Evolutionary conservation across 1,284 basidiomycete genomes (phyloP).

Genomic region (Porodaedalea pini): DNA sequence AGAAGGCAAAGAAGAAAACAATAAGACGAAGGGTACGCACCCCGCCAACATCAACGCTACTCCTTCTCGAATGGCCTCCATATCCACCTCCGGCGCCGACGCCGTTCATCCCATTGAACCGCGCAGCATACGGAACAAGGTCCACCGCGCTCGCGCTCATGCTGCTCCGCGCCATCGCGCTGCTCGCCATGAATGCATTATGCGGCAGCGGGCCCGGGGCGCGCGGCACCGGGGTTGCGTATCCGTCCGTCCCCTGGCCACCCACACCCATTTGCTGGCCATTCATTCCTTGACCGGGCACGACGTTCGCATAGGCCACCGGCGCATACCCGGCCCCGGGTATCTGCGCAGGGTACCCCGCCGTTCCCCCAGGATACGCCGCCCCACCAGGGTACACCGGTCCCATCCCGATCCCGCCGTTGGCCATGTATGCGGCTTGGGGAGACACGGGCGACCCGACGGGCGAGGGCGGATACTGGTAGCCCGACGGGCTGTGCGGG

Average conservation of each 20-base stretch:
- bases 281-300: neutral
- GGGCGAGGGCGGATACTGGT: slow-evolving; percentile 1
- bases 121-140: slow-evolving; percentile 13
- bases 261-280: neutral
- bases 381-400: neutral
- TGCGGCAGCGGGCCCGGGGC: slow-evolving; percentile 3
- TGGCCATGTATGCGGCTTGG: neutral
- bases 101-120: slow-evolving; percentile 5
- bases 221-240: neutral
- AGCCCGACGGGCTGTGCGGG: neutral
- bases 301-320: neutral
- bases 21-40: neutral
- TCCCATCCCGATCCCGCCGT: neutral
- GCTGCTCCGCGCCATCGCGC: slow-evolving; percentile 16
- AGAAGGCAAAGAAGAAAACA: neutral
- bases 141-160: slow-evolving; percentile 14
- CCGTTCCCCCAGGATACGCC: neutral
- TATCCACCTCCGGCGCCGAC: neutral
- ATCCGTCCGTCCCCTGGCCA: neutral
- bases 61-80: slow-evolving; percentile 1
- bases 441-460: neutral
- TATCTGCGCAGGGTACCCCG: too few species aligned
- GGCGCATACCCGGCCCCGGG: neutral
- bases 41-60: slow-evolving; percentile 2
- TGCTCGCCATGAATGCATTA: slow-evolving; percentile 18